phyloP scores from a whole-genome alignment of 1,284 basidiomycete genomes.

The Tylopilus orsonianus region DNA sequence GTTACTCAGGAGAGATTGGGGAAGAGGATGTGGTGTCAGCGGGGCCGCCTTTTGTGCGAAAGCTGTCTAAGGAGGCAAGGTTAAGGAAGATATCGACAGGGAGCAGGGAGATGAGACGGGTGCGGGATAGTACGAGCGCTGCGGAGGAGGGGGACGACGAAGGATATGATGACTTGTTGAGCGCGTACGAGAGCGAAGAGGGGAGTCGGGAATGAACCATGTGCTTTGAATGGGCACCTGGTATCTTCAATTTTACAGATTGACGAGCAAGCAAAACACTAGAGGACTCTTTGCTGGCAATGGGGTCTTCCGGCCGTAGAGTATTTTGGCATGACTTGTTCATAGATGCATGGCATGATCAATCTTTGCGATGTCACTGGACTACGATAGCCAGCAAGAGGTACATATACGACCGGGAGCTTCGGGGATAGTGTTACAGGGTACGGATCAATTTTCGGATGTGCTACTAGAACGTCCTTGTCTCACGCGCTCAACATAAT shows the following conservation, averaged over 20 bases:
- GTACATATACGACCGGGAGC: no score
- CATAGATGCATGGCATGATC: background rate
- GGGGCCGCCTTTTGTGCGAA: slow-evolving; percentile 42
- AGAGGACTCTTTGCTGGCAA: background rate
- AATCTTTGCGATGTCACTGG: background rate
- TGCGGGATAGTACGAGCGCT: slow-evolving; percentile 48
- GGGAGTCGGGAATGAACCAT: slow-evolving; percentile 32
- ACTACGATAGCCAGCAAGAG: background rate
- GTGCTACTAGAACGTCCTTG: no score
- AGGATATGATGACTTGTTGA: slow-evolving; percentile 72
- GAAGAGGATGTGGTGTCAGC: slow-evolving; percentile 11
- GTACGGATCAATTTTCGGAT: no score
- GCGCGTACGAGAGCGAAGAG: slow-evolving; percentile 76
- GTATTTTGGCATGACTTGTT: background rate
- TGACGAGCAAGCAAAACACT: background rate
- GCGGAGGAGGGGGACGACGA: slow-evolving; percentile 77
- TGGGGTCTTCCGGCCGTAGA: background rate
- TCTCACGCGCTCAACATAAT: background rate
- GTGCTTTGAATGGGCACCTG: background rate
- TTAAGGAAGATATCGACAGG: slow-evolving; percentile 50
- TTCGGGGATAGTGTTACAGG: no score
- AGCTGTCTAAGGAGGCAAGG: slow-evolving; percentile 44
- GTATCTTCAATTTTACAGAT: background rate
- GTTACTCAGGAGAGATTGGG: slow-evolving; percentile 40
- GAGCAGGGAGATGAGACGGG: slow-evolving; percentile 37